Evolutionary conservation across 805 yeast genomes (phyloP).

Genomic region (Kuraishia capsulata): DNA sequence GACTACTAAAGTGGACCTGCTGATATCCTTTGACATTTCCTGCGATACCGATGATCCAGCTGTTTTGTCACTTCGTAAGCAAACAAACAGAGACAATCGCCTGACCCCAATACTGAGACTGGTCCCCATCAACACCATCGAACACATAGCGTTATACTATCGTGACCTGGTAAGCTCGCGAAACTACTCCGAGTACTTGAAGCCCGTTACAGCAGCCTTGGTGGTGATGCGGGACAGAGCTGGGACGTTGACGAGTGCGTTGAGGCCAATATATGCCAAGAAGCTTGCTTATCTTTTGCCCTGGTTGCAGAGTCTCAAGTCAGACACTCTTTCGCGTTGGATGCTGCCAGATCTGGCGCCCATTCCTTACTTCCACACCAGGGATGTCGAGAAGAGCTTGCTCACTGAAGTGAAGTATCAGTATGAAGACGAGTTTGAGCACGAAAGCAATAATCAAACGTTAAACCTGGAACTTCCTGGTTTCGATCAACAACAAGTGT

Average conservation of each 20-base stretch:
- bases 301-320: constrained; percentile 41
- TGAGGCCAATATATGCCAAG: constrained; percentile 65
- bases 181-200: constrained; percentile 38
- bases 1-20: constrained; percentile 8
- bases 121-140: constrained; percentile 73
- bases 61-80: constrained; percentile 4
- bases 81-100: background rate
- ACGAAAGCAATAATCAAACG: constrained; percentile 24
- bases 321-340: constrained; percentile 37
- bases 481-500: constrained; percentile 9
- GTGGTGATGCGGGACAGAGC: constrained; percentile 76
- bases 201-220: constrained; percentile 68
- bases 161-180: constrained; percentile 17
- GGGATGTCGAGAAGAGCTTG: constrained; percentile 73
- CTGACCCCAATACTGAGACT: constrained; percentile 56
- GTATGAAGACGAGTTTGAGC: constrained; percentile 38
- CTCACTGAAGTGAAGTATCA: constrained; percentile 66
- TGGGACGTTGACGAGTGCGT: constrained; percentile 73
- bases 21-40: constrained; percentile 23
- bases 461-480: constrained; percentile 10
- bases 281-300: constrained; percentile 50
- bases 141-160: constrained; percentile 62
- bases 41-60: constrained; percentile 11
- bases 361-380: constrained; percentile 52
- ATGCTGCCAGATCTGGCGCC: constrained; percentile 68